Evolutionary conservation across 139 green algal species (phyloP).

Genomic region (Deuterostichococcus epilithicus): DNA sequence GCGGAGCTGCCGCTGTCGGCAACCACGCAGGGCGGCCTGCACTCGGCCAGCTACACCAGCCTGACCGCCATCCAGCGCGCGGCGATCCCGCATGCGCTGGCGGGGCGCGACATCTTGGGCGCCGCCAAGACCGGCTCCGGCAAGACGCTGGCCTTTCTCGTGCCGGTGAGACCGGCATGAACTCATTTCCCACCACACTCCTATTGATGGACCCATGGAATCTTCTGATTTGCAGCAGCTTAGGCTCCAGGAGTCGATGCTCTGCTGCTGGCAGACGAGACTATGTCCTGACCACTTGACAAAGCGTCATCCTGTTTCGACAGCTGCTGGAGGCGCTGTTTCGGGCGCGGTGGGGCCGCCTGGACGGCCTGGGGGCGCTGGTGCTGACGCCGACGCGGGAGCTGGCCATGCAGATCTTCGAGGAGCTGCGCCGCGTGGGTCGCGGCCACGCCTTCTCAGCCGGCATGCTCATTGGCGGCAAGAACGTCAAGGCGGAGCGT

Average conservation of each 20-base stretch:
- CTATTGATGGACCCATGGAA: background rate
- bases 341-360: conserved; percentile 66
- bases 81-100: conserved; percentile 87
- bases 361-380: conserved; percentile 90
- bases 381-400: conserved; percentile 94
- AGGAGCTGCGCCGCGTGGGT: conserved; percentile 79
- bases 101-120: conserved; percentile 88
- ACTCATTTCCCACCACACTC: background rate
- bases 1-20: conserved; percentile 54
- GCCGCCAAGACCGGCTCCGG: conserved; percentile 97
- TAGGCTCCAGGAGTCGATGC: background rate
- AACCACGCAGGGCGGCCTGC: conserved; percentile 55
- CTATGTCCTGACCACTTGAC: background rate
- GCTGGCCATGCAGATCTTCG: conserved; percentile 94
- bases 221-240: background rate
- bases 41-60: conserved; percentile 48
- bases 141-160: conserved; percentile 95
- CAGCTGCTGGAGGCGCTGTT: conserved; percentile 90
- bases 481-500: conserved; percentile 81
- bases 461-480: conserved; percentile 94
- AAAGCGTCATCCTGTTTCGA: background rate
- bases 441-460: conserved; percentile 74
- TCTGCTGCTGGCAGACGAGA: background rate
- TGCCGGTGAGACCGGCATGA: conserved; percentile 64
- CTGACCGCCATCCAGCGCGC: conserved; percentile 93